Base-by-base conservation (phyloP, 176 grass and related monocot species). In the Thalia dealbata region DNA sequence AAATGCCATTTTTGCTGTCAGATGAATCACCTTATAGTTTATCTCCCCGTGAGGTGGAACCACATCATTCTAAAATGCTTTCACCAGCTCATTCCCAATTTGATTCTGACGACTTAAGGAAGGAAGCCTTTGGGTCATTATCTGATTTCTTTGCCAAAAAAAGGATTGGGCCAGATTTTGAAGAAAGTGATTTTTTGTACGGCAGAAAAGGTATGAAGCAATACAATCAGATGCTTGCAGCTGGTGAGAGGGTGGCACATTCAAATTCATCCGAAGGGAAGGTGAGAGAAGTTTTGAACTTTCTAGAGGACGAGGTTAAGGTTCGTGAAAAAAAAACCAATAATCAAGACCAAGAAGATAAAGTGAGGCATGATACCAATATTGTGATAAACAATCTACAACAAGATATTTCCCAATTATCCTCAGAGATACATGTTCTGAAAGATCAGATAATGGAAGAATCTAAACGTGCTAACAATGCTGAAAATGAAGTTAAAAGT, bases 381-480 rank as follows among this genome's bases (percentile, higher is more conserved):
- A 38, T 38, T 13, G 87, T 81, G 23, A 85, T 87, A 69, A 46
- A 16, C 64, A 80, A 61, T 78, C 71, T 90, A 73, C 82, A 97
- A 74, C 77, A 92, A 76, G 89, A 97, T 78, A 73, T 89, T 61
- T 82, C 89, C 64, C 84, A 69, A 56, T 80, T 97, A 50, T 82
- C 91, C 67, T 77, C 87, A 6, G 92, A 92, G 79, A 96, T 80
- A 25, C 78, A 86, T 21, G 85, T 67, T 76, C 65, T 92, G 48
- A 92, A 88, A 78, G 80, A 84, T 14, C 84, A 88, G 26, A 81
- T 90, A 69, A 78, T 75, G 8, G 87, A 78, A 80, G 93, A 88
- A 85, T 90, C 78, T 43, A 82, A 90, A 35, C 79, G 89, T 41
- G 89, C 87, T 65, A 84, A 88, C 76, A 88, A 90, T 82, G 87